phyloP scores from a whole-genome alignment of 2,329 filamentous ascomycete genomes.

The Colletotrichum lentis region DNA sequence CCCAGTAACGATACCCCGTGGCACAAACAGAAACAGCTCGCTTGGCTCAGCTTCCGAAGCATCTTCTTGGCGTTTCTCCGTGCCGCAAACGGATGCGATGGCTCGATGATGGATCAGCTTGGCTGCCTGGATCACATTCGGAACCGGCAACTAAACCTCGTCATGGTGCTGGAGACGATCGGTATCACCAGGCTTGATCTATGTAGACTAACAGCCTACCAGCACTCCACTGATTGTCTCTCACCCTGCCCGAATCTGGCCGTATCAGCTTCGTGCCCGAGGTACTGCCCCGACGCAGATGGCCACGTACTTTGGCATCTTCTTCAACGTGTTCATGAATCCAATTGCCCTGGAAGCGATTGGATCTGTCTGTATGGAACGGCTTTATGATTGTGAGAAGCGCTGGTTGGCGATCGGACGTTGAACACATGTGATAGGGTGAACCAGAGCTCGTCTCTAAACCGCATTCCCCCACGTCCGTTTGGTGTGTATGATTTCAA shows the following conservation, averaged over 20 bases:
- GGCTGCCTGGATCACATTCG: constrained; percentile 38
- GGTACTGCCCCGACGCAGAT: constrained; percentile 43
- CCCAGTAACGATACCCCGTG: neutral
- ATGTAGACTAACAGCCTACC: too few species aligned
- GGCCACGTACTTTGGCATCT: constrained; percentile 41
- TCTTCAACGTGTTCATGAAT: constrained; percentile 49
- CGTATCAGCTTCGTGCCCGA: constrained; percentile 40
- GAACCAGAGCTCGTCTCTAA: too few species aligned
- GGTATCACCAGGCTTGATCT: constrained; percentile 43
- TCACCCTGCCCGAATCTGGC: constrained; percentile 46
- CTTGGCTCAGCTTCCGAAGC: too few species aligned
- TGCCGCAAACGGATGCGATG: constrained; percentile 51
- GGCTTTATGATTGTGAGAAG: too few species aligned
- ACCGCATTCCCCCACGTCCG: neutral
- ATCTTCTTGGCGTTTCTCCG: neutral
- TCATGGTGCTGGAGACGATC: constrained; percentile 47
- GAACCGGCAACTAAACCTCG: constrained; percentile 27
- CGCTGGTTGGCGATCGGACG: too few species aligned
- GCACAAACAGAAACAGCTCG: too few species aligned
- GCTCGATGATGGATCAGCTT: constrained; percentile 61
- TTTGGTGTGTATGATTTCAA: constrained; percentile 22
- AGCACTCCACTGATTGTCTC: constrained; percentile 54
- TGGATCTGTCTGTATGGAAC: too few species aligned
- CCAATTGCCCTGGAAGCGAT: too few species aligned
- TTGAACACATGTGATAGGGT: too few species aligned